Evolutionary conservation across 345 rosid genomes (phyloP).

Genomic region (Streptanthus diversifolius): DNA sequence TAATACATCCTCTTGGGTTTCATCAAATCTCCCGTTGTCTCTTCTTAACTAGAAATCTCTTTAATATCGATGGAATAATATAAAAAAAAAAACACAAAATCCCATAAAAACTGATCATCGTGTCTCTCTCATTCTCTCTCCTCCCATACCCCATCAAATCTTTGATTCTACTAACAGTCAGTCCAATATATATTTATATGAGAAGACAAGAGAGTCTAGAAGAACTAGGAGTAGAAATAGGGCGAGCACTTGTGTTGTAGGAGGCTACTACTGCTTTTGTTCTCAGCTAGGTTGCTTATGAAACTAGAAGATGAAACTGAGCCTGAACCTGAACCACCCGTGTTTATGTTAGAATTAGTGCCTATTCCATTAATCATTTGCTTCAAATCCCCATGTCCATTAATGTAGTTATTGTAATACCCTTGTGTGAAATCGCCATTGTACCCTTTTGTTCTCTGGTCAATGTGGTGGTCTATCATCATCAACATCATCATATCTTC

Average conservation of each 20-base stretch:
- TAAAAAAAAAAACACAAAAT: slow-evolving; percentile 21
- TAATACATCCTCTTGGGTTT: slow-evolving; percentile 21
- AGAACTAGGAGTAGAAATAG: slow-evolving; percentile 43
- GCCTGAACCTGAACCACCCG: slow-evolving; percentile 20
- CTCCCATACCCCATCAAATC: slow-evolving; percentile 75
- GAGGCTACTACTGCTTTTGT: slow-evolving; percentile 44
- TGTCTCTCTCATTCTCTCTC: slow-evolving; percentile 10
- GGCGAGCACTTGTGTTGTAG: slow-evolving; percentile 51
- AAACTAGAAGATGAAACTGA: slow-evolving; percentile 29
- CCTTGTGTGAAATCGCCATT: slow-evolving; percentile 36
- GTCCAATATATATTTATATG: slow-evolving; percentile 35
- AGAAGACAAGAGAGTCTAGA: slow-evolving; percentile 35
- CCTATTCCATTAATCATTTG: slow-evolving; percentile 48
- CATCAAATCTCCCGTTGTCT: slow-evolving; percentile 23
- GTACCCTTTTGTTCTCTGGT: slow-evolving; percentile 39
- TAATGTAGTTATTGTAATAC: slow-evolving; percentile 26
- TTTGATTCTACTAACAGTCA: slow-evolving; percentile 54
- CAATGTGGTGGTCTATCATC: slow-evolving; percentile 31
- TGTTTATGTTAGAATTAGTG: slow-evolving; percentile 36
- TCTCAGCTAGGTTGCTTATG: slow-evolving; percentile 50
- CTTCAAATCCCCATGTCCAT: slow-evolving; percentile 61
- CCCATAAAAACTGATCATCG: slow-evolving; percentile 24
- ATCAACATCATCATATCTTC: slow-evolving; percentile 42
- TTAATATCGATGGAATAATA: not conserved
- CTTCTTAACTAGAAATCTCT: slow-evolving; percentile 20